These are phyloP conservation scores for Irpex sp. DNA, from an alignment of 1,284 basidiomycete species.

Conservation along the genomic window DNA sequence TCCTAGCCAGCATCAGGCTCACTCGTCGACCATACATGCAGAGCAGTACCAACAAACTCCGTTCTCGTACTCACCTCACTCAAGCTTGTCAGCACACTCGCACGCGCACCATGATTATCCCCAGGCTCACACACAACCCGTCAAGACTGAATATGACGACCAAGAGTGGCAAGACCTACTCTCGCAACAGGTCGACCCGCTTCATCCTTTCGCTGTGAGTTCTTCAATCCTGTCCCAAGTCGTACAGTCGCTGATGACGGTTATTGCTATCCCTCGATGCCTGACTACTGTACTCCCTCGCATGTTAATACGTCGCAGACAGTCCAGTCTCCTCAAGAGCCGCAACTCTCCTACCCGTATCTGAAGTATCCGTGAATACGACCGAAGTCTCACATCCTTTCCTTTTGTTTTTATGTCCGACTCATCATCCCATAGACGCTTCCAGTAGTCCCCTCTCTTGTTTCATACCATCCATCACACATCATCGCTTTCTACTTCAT, in stretches of 20 bases:
- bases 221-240: not conserved
- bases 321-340: no score
- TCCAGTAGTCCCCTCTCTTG: no score
- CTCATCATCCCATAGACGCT: no score
- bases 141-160: constrained; percentile 12
- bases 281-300: constrained; percentile 27
- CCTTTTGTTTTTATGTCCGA: no score
- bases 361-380: no score
- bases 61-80: not conserved
- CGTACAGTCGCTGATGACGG: not conserved
- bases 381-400: no score
- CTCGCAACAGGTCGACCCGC: constrained; percentile 40
- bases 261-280: constrained; percentile 38
- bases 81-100: not conserved
- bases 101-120: constrained; percentile 15
- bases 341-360: no score
- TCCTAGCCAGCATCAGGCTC: no score
- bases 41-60: not conserved
- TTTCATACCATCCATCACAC: no score
- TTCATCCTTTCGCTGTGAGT: constrained; percentile 58
- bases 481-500: no score
- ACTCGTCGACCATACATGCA: no score
- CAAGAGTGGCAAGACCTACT: constrained; percentile 25
- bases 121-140: constrained; percentile 17
- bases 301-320: no score